Evolutionary conservation across 192 early-diverging fungal species (phyloP).

Genomic region (Coemansia sp.): DNA sequence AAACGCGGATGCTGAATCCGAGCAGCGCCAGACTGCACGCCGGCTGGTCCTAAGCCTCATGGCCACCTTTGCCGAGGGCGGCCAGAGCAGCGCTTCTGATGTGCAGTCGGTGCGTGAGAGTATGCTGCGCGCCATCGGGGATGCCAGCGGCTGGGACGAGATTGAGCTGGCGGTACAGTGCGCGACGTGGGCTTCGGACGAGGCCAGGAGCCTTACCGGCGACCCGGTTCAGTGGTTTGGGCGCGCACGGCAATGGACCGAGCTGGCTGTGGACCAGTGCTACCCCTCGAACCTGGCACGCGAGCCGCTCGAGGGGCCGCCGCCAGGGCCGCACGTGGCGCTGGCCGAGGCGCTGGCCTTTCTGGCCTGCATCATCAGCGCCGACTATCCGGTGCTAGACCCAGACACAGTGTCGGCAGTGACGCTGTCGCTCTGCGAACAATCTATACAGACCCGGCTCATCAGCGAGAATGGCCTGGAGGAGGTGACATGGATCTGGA

Average conservation of each 20-base stretch:
- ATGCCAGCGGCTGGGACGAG: conserved; percentile 30
- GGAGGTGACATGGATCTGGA: conserved; percentile 42
- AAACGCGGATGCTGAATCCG: not conserved
- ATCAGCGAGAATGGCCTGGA: conserved; percentile 8
- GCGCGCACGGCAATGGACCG: conserved; percentile 20
- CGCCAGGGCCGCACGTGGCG: conserved; percentile 1
- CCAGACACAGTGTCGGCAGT: conserved; percentile 7
- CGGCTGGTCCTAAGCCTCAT: conserved; percentile 22
- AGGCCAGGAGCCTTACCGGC: conserved; percentile 13
- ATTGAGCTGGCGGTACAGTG: conserved; percentile 19
- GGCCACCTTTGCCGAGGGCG: conserved; percentile 15
- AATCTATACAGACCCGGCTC: conserved; percentile 16
- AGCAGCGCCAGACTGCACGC: conserved; percentile 7
- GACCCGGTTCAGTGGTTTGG: conserved; percentile 22
- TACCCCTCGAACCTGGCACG: conserved; percentile 15
- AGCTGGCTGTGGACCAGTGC: conserved; percentile 15
- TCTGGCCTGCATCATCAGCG: conserved; percentile 18
- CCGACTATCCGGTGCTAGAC: conserved; percentile 42
- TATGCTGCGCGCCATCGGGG: conserved; percentile 22
- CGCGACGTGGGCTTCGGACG: conserved; percentile 29
- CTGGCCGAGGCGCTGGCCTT: conserved; percentile 32
- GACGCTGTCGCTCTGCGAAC: conserved; percentile 8
- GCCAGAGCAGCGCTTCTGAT: conserved; percentile 3
- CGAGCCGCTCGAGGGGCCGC: conserved; percentile 4
- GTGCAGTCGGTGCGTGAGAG: conserved; percentile 10